phyloP scores from a whole-genome alignment of 768 basidiomycete genomes.

The Tulasnella calospora region DNA sequence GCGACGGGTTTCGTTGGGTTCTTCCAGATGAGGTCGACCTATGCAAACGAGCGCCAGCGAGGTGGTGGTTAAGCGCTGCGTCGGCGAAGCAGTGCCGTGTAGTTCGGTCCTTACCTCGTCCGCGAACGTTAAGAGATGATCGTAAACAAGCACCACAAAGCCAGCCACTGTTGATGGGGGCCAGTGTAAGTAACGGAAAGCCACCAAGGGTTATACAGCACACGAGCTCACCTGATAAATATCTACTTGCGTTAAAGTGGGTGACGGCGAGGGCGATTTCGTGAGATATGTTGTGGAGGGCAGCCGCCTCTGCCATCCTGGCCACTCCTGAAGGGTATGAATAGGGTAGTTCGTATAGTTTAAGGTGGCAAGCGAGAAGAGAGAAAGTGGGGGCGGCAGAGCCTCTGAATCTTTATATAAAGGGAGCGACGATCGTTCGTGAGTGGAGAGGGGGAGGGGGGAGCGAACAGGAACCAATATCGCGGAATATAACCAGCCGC shows the following conservation, averaged over 20 bases:
- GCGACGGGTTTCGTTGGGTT: slow-evolving; percentile 14
- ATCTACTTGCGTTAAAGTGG: slow-evolving; percentile 15
- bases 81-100: not conserved
- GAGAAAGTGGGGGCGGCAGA: not conserved
- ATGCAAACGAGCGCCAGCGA: not conserved
- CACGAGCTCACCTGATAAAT: not conserved
- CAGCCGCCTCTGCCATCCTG: not conserved
- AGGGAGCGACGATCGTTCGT: not conserved
- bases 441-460: not conserved
- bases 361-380: not conserved
- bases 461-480: slow-evolving; percentile 2
- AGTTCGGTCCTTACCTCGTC: slow-evolving; percentile 3
- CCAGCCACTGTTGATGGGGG: slow-evolving; percentile 17
- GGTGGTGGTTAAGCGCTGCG: not conserved
- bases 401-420: not conserved
- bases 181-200: not conserved
- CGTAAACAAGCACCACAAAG: slow-evolving; percentile 20
- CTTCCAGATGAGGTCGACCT: slow-evolving; percentile 22
- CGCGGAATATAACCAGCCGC: not conserved
- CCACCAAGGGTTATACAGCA: not conserved
- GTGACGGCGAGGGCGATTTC: not conserved
- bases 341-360: not conserved
- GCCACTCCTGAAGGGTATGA: not conserved
- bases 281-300: not conserved
- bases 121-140: slow-evolving; percentile 22